These are phyloP conservation scores for Phanerodontia chrysosporium DNA, from an alignment of 768 basidiomycete genomes.

Conservation along the genomic window DNA sequence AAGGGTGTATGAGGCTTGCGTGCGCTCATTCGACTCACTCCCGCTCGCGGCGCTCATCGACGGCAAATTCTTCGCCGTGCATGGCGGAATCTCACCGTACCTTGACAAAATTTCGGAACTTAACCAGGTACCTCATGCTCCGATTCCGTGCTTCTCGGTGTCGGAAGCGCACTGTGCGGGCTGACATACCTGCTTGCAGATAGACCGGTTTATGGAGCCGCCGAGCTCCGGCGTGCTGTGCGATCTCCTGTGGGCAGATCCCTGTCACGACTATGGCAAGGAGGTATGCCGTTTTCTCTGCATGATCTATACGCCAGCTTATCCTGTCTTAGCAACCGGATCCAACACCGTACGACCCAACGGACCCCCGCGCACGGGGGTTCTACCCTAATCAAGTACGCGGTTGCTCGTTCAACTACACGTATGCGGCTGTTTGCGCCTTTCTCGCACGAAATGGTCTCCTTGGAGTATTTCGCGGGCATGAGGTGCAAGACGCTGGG, in stretches of 20 bases:
- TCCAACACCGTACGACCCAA: background rate
- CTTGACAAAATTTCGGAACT: slow-evolving; percentile 78
- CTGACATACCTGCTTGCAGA: slow-evolving; percentile 35
- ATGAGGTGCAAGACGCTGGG: slow-evolving; percentile 97
- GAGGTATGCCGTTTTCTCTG: slow-evolving; percentile 39
- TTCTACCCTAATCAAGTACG: slow-evolving; percentile 81
- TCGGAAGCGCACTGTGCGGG: background rate
- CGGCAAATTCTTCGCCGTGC: slow-evolving; percentile 93
- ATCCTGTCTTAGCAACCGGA: background rate
- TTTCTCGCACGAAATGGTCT: slow-evolving; percentile 91
- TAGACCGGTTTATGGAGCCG: slow-evolving; percentile 92
- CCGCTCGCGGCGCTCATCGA: slow-evolving; percentile 88
- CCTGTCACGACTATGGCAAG: slow-evolving; percentile 82
- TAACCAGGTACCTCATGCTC: slow-evolving; percentile 36
- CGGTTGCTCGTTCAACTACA: slow-evolving; percentile 91
- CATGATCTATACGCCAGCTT: too few species aligned
- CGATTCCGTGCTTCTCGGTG: too few species aligned
- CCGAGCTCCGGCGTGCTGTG: slow-evolving; percentile 89
- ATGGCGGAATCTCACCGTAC: slow-evolving; percentile 91
- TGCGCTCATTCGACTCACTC: slow-evolving; percentile 88
- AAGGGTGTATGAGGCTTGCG: slow-evolving; percentile 87
- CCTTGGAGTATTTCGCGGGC: slow-evolving; percentile 91
- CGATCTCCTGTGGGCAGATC: slow-evolving; percentile 96
- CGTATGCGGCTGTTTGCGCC: slow-evolving; percentile 85
- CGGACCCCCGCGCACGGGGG: background rate